Base-by-base conservation (phyloP, 345 rosid species). In the Turnera subulata region DNA sequence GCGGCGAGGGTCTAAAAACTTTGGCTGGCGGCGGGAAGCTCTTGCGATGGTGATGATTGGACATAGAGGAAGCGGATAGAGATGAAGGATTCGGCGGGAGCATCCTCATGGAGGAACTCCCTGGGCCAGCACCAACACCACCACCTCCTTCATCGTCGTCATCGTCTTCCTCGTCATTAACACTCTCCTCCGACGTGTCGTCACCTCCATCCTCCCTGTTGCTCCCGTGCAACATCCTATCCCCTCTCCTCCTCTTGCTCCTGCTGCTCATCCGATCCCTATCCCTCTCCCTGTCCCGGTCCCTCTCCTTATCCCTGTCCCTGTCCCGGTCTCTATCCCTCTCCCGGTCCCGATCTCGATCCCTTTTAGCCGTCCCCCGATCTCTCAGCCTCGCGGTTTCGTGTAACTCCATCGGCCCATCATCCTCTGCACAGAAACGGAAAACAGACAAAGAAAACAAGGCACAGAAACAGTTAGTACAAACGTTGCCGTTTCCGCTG, bases 81-180 rank as follows among this genome's bases (percentile, higher is more conserved):
- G 86, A 73, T 9, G 78, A 54, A 9, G 74, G 70, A 42, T 78
- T 72, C 9, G 95, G 96, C 0, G 95, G 91, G 17, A 84, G 81
- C 82, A 83, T 80, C 84, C 88, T 77, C 67, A 84, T 50, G 40
- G 84, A 77, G 50, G 45, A 42, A 16, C 62, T 53, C 12, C 56
- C 62, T 9, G 84, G 65, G 21, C 64, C 70, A 33, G 72, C 76
- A 32, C 68, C 78, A 20, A 65, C 70, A 24, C 74, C 80, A 24
- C 74, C 80, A 18, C 77, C 82, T 1, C 77, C 84, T 11, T 73
- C 88, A 15, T 72, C 95, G 26, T 81, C 97, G 0, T 85, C 94
- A 0, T 85, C 96, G 7, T 90, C 97, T 51, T 90, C 99, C 9
- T 94, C 96, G 17, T 90, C 96, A 70, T 94, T 84, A 15, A 89